Evolutionary conservation across 108 stramenopile species (phyloP).

Genomic region (Fistulifera pelliculosa): DNA sequence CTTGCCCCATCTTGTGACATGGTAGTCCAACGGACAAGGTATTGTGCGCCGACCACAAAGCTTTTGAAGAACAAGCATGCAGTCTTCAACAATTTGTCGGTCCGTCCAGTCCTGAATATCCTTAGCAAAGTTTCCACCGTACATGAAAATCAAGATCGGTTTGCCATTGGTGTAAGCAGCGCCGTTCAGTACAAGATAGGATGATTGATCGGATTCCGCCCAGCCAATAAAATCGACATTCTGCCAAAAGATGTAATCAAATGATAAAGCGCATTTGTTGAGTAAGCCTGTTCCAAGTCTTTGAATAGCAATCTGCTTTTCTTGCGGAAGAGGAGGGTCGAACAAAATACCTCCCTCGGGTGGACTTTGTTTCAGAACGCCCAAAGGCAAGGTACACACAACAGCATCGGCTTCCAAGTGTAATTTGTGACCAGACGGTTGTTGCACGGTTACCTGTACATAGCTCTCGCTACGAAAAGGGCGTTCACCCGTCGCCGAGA

Average conservation of each 20-base stretch:
- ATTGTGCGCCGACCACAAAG: conserved; percentile 37
- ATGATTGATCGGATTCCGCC: conserved; percentile 32
- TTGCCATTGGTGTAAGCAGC: conserved; percentile 31
- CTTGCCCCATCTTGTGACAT: conserved; percentile 68
- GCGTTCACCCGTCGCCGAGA: conserved; percentile 1
- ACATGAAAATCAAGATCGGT: conserved; percentile 68
- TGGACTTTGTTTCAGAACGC: conserved; percentile 50
- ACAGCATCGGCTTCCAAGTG: conserved; percentile 69
- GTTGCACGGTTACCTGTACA: conserved; percentile 13
- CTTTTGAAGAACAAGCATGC: conserved; percentile 49
- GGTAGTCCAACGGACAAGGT: conserved; percentile 56
- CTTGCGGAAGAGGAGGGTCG: conserved; percentile 38
- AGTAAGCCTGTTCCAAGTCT: conserved; percentile 78
- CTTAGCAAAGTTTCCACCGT: conserved; percentile 60
- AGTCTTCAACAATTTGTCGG: conserved; percentile 48
- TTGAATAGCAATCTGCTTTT: conserved; percentile 65
- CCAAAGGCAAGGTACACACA: conserved; percentile 80
- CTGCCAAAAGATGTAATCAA: conserved; percentile 64
- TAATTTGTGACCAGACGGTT: conserved; percentile 26
- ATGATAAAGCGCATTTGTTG: conserved; percentile 81
- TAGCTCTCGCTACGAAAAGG: conserved; percentile 5
- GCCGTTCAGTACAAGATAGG: conserved; percentile 49
- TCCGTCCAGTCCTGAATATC: conserved; percentile 59
- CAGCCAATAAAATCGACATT: conserved; percentile 67
- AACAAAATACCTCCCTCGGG: background rate